A percentile compares a stretch with the other conserved stretches of the same genome.
Conservation (phyloP, 257 asterid species). For the Paraleonurus japonicus region DNA sequence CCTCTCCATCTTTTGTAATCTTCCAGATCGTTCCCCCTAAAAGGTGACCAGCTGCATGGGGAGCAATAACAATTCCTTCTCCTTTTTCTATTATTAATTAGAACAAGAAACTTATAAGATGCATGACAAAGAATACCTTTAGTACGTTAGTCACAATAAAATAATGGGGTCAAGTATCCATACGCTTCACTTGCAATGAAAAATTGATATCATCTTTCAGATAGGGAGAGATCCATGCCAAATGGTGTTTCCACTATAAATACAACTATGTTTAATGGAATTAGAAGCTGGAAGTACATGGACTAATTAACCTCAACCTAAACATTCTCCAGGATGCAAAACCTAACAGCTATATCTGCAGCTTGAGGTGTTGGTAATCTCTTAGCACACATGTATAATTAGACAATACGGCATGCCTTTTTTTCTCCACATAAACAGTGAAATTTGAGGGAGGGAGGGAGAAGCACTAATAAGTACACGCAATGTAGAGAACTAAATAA, state of each 20-base stretch:
- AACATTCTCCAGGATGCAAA: slow-evolving; percentile 13
- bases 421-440: slow-evolving; percentile 3
- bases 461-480: not conserved
- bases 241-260: slow-evolving; percentile 5
- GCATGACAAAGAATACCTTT: slow-evolving; percentile 12
- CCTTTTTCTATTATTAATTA: slow-evolving; percentile 68
- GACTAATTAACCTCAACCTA: slow-evolving; percentile 11
- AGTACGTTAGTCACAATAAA: slow-evolving; percentile 11
- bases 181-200: slow-evolving; percentile 21
- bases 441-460: not conserved
- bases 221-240: slow-evolving; percentile 6
- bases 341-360: slow-evolving; percentile 9
- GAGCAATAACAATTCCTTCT: slow-evolving; percentile 99
- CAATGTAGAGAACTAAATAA: not conserved
- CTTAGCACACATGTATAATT: not conserved
- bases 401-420: not conserved
- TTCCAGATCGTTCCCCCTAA: slow-evolving; percentile 95
- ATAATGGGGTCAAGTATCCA: not conserved
- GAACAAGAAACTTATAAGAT: slow-evolving; percentile 29
- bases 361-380: slow-evolving; percentile 15
- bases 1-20: slow-evolving; percentile 98
- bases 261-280: not conserved
- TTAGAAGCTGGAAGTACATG: slow-evolving; percentile 16
- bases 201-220: slow-evolving; percentile 15
- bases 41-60: slow-evolving; percentile 97